Evolutionary conservation across 2,329 filamentous ascomycete genomes (phyloP), one percentile per base, ranked within the genome.

Genomic region (Scleromitrula shiraiana): DNA sequence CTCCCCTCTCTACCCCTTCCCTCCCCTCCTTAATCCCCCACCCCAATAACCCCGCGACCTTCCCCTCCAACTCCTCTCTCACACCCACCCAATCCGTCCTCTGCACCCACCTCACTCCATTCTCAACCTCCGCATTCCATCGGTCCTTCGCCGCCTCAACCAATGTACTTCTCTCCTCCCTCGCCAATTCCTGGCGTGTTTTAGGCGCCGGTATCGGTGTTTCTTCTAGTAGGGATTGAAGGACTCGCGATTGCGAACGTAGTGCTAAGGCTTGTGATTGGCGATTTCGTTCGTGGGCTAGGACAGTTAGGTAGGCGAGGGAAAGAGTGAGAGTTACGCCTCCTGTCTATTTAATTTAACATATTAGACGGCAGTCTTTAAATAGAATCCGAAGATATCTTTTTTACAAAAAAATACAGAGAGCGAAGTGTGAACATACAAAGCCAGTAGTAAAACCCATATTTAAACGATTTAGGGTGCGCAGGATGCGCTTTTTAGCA

Each of bases 381-480:
- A n/a, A n/a, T n/a, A n/a, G n/a, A n/a, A n/a, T n/a, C n/a, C n/a
- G n/a, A n/a, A n/a, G n/a, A n/a, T n/a, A n/a, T n/a, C n/a, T n/a
- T n/a, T n/a, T n/a, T n/a, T n/a, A n/a, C n/a, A n/a, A n/a, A n/a
- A n/a, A n/a, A n/a, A n/a, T 14, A 17, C n/a, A 26, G 10, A 36
- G 30, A n/a, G 22, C 14, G 14, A 15, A 8, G 12, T 24, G 22
- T 23, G 44, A 45, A 70, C 82, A 55, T 75, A 89, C 85, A 65
- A 89, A 85, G 58, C 85, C 85, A 35, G 80, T 75, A 56, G 78
- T 75, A 72, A 88, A 87, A 62, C 84, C 83, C 84, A 88, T 88
- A 24, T 57, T 50, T 63, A n/a, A n/a, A 17, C 43, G 22, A 32
- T 26, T 12, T 39, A 14, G n/a, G 14, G 23, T 47, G 53, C 56